phyloP scores from a whole-genome alignment of 305 asterid genomes.

The Fraxinus floribunda region DNA sequence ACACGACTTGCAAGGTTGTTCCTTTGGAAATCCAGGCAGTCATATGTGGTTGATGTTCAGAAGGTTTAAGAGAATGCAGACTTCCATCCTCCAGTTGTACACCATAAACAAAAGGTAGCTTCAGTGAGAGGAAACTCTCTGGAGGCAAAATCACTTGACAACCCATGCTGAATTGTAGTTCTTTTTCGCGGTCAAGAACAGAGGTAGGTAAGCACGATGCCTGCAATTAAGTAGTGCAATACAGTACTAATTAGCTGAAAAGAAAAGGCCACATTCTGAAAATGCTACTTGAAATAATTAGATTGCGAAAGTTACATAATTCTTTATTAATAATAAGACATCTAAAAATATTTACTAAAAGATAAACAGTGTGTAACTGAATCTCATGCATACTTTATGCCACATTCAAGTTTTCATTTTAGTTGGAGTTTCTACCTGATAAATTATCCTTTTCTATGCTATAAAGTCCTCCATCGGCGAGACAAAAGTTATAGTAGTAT shows the following conservation, averaged over 20 bases:
- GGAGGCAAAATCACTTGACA: conserved; percentile 86
- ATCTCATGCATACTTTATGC: conserved; percentile 3
- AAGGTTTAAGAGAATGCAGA: conserved; percentile 68
- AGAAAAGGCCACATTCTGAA: neutral
- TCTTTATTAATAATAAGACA: neutral
- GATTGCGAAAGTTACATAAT: neutral
- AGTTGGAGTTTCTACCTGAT: neutral
- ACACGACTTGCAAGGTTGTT: conserved; percentile 62
- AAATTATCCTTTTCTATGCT: neutral
- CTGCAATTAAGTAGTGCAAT: conserved; percentile 35
- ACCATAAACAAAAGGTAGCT: conserved; percentile 90
- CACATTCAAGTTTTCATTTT: neutral
- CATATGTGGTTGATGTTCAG: conserved; percentile 71
- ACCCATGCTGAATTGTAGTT: conserved; percentile 80
- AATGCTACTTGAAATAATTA: neutral
- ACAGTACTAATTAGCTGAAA: conserved; percentile 1
- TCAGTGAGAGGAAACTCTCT: conserved; percentile 81
- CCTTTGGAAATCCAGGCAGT: conserved; percentile 80
- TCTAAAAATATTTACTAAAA: neutral
- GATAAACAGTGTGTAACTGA: neutral
- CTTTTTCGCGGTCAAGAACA: conserved; percentile 63
- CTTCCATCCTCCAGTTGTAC: conserved; percentile 76
- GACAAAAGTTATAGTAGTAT: neutral
- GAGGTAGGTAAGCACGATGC: conserved; percentile 74
- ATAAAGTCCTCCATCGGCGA: neutral